Conservation (phyloP, 345 rosid genomes). For the Ailanthus altissimus region DNA sequence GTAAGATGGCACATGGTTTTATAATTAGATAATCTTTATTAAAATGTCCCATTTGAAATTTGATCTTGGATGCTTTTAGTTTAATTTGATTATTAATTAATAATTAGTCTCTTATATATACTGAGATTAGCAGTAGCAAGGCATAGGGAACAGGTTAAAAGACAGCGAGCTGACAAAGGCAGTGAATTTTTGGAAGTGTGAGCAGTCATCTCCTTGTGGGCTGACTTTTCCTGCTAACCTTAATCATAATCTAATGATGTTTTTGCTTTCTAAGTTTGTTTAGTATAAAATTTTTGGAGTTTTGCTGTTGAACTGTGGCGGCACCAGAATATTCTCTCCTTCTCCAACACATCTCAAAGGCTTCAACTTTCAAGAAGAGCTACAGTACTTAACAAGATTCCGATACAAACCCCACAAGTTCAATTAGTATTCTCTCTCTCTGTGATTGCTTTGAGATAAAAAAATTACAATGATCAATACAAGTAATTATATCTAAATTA, state of each 20-base stretch:
- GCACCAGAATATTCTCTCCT: slow-evolving; percentile 90
- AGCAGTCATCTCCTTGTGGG: slow-evolving; percentile 81
- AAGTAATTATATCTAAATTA: neutral
- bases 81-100: neutral
- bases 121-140: slow-evolving; percentile 3
- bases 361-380: slow-evolving; percentile 48
- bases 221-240: slow-evolving; percentile 73
- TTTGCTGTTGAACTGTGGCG: slow-evolving; percentile 84
- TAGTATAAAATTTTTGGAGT: slow-evolving; percentile 58
- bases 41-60: neutral
- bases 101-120: neutral
- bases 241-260: slow-evolving; percentile 98
- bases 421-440: neutral
- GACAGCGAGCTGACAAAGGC: slow-evolving; percentile 87
- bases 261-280: slow-evolving; percentile 47
- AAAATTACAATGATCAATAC: neutral
- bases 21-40: neutral
- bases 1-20: slow-evolving; percentile 6
- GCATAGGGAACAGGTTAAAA: slow-evolving; percentile 22
- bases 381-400: slow-evolving; percentile 30
- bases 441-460: neutral
- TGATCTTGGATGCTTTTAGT: neutral
- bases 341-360: slow-evolving; percentile 46
- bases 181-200: slow-evolving; percentile 82
- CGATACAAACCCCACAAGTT: slow-evolving; percentile 19